Evolutionary conservation across 495 filamentous ascomycete genomes (phyloP).

Genomic region (Annulohypoxylon moriforme): DNA sequence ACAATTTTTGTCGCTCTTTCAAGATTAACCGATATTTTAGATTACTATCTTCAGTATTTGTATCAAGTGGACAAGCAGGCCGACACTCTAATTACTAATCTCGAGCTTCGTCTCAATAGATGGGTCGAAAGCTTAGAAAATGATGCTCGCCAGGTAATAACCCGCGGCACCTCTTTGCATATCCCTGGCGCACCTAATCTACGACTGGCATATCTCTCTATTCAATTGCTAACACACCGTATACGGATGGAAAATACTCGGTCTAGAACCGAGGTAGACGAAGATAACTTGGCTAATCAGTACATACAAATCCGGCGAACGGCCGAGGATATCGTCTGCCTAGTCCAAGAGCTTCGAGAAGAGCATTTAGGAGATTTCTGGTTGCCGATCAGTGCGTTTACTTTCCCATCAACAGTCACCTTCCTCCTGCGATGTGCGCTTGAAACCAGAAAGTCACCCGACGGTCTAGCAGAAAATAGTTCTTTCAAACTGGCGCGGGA

Average conservation of each 20-base stretch:
- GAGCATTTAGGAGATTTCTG: constrained; percentile 12
- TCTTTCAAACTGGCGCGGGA: constrained; percentile 7
- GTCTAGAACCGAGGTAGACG: background rate
- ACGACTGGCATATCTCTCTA: constrained; percentile 9
- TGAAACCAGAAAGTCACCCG: constrained; percentile 1
- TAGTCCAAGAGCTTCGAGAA: background rate
- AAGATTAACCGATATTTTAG: constrained; percentile 8
- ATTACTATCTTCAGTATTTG: constrained; percentile 5
- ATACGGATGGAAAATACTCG: constrained; percentile 12
- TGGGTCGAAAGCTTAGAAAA: constrained; percentile 12
- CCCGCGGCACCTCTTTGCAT: background rate
- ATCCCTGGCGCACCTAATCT: constrained; percentile 8
- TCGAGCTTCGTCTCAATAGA: constrained; percentile 13
- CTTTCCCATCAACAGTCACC: constrained; percentile 9
- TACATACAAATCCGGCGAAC: constrained; percentile 12
- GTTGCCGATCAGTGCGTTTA: constrained; percentile 2
- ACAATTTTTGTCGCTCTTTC: constrained; percentile 8
- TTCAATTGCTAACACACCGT: constrained; percentile 5
- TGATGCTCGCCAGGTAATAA: background rate
- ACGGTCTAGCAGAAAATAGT: background rate
- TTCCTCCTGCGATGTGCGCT: constrained; percentile 10
- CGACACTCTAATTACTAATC: background rate
- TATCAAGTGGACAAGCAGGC: constrained; percentile 3
- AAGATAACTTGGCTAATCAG: constrained; percentile 2
- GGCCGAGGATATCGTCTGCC: constrained; percentile 2